Base-by-base conservation (phyloP, 2,329 filamentous ascomycete genomes). In the Lasiodiplodia theobromae region DNA sequence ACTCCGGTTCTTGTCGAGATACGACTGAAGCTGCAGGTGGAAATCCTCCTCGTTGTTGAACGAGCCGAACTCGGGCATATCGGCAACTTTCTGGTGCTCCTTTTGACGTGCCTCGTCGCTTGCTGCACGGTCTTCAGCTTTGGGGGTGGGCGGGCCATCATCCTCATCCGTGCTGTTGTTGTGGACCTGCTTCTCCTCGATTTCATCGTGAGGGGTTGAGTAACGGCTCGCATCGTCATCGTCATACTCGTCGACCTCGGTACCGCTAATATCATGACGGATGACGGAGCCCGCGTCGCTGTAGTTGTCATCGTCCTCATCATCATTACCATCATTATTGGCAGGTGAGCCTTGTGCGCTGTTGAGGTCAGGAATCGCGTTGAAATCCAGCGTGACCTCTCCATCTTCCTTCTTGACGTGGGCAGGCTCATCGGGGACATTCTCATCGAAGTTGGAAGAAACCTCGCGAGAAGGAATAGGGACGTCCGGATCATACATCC, bases 381-480 rank as follows among this genome's bases (percentile, higher is more conserved):
- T 92, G 56, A 91, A 83, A 75, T 93, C 89, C 16, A 86, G 68
- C 16, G 77, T 74, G 54, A 77, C 78, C 56, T 79, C 76, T 8
- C 69, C 82, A 12, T 87, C 85, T 28, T 90, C 87, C 34, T 83
- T 81, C 25, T 84, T 83, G 74, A 91, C 86, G 58, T 89, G 84
- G 73, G 91, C 92, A 58, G 91, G 85, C 66, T 91, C 85, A 69
- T 89, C 89, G 31, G 83, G 85, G 70, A 85, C 86, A 52, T 86
- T 85, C 28, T 88, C 86, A n/a, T 86, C 85, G 52, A 88, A 77
- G 49, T 88, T 82, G 1, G 86, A 87, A 16, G 77, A 79, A 72
- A 89, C 89, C 79, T 97, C 95, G 16, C 93, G 91, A 44, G 93
- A 96, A 23, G 93, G 94, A 73, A 97, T 93, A 0, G 95, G 92